phyloP scores from a whole-genome alignment of 1,284 basidiomycete species.

The Ustilago sp. region DNA sequence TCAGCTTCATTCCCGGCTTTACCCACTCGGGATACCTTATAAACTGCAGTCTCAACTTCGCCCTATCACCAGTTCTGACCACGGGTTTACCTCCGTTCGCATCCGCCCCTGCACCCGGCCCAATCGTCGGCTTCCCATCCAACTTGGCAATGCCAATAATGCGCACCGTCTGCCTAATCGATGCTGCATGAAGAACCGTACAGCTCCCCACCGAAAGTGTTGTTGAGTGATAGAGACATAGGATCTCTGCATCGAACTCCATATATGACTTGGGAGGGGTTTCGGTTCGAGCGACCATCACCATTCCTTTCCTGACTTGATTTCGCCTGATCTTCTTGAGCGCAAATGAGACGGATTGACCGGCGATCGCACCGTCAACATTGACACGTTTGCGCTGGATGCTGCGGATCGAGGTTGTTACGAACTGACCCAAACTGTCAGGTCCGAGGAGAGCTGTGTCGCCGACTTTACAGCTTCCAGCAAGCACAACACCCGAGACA shows the following conservation, averaged over 20 bases:
- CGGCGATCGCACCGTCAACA: slow-evolving; percentile 85
- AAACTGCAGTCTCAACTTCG: slow-evolving; percentile 63
- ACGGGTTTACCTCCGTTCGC: slow-evolving; percentile 58
- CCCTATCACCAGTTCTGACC: slow-evolving; percentile 66
- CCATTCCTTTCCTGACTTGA: slow-evolving; percentile 84
- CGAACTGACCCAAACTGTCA: slow-evolving; percentile 90
- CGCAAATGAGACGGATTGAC: slow-evolving; percentile 93
- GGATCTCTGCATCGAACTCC: slow-evolving; percentile 67
- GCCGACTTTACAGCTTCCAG: slow-evolving; percentile 61
- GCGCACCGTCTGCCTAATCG: slow-evolving; percentile 66
- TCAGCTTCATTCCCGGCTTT: slow-evolving; percentile 66
- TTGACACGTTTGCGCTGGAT: slow-evolving; percentile 94
- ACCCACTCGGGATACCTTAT: slow-evolving; percentile 63
- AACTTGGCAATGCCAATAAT: slow-evolving; percentile 65
- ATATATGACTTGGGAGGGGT: slow-evolving; percentile 55
- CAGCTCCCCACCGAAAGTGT: slow-evolving; percentile 65
- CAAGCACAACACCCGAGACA: slow-evolving; percentile 85
- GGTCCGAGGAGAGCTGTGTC: slow-evolving; percentile 89
- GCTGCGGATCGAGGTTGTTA: slow-evolving; percentile 83
- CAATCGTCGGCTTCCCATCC: slow-evolving; percentile 42
- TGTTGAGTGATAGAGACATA: slow-evolving; percentile 68
- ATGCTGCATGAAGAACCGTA: slow-evolving; percentile 67
- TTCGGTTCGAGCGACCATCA: slow-evolving; percentile 73
- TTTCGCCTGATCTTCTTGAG: slow-evolving; percentile 87
- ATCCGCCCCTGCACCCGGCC: slow-evolving; percentile 4